Evolutionary conservation across 163 green algal genomes (phyloP), one percentile per base, ranked within the genome.

Genomic region (Chlorella variabilis): DNA sequence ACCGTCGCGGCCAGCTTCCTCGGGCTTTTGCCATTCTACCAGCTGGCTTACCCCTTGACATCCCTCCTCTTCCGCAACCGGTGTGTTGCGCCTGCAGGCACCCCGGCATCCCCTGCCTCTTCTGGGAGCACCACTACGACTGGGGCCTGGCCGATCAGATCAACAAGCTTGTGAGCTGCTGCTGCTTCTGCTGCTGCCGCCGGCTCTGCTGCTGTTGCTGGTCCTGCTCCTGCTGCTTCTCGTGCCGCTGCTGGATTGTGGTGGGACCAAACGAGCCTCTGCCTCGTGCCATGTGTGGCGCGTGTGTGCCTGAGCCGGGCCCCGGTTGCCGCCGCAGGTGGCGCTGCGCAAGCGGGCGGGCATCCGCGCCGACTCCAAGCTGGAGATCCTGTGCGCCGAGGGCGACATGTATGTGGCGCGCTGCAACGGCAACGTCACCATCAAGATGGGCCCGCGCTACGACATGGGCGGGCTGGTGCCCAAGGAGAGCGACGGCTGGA

Each of bases 101-200:
- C 85, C 93, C 93, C 25, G 93, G 93, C 59, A 92, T 91, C 61
- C 93, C 93, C n/a, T 89, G 78, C 61, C 84, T 96, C 42, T 96
- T 96, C 71, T 95, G 83, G 78, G 91, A 96, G 78, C 92, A 97
- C 87, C 77, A 86, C 80, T 91, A 88, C 71, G 83, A 90, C 63
- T 69, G 87, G 67, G 68, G 77, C 20, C 66, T 85, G 23, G 61
- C 39, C 34, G 51, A 77, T 2, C 20, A 77, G 33, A 83, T 85
- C 21, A 78, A 88, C 67, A 82, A 85, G 38, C 62, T 87, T 48
- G 76, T 89, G 45, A 67, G 84, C 17, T 83, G 42, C 66, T 59
- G 25, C 2, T 45, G 29, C 21, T 75, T 2, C n/a, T n/a, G 63
- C 9, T 71, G 34, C 33, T 49, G 34, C 59, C 29, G 29, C n/a